A percentile compares a stretch with the other conserved stretches of the same genome.
Conservation (phyloP, 75 land plant genomes). For the Gnetum montanum region DNA sequence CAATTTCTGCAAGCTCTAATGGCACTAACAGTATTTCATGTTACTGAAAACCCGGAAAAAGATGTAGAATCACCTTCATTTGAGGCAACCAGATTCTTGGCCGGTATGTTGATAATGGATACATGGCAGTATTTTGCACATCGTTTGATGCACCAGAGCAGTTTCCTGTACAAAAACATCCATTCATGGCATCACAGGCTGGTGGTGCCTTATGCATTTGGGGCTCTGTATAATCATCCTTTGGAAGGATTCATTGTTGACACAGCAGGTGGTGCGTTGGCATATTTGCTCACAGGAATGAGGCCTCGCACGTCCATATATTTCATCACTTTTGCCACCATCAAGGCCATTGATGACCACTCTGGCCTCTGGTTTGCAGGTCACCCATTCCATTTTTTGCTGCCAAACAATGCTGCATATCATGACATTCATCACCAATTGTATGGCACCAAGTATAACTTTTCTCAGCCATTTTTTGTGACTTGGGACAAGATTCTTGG, state of each 20-base stretch:
- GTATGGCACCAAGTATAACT: slow-evolving; percentile 37
- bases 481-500: slow-evolving; percentile 36
- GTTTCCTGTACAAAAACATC: slow-evolving; percentile 30
- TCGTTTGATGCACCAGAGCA: slow-evolving; percentile 46
- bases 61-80: no score
- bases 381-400: slow-evolving; percentile 30
- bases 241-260: slow-evolving; percentile 33
- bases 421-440: slow-evolving; percentile 41
- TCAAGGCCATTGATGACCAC: slow-evolving; percentile 40
- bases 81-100: slow-evolving; percentile 13
- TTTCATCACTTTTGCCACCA: slow-evolving; percentile 37
- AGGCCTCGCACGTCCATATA: slow-evolving; percentile 38
- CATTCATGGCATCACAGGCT: slow-evolving; percentile 35
- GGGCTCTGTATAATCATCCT: slow-evolving; percentile 37
- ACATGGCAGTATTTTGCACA: slow-evolving; percentile 84
- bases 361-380: slow-evolving; percentile 37
- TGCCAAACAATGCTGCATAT: slow-evolving; percentile 36
- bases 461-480: slow-evolving; percentile 40
- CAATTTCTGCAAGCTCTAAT: no score
- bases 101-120: slow-evolving; percentile 64
- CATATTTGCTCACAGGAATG: slow-evolving; percentile 32
- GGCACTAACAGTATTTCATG: no score
- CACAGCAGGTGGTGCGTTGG: slow-evolving; percentile 30
- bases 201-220: slow-evolving; percentile 36
- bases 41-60: no score